Evolutionary conservation across 139 green algal species (phyloP).

Genomic region (Coelastrella sp.): DNA sequence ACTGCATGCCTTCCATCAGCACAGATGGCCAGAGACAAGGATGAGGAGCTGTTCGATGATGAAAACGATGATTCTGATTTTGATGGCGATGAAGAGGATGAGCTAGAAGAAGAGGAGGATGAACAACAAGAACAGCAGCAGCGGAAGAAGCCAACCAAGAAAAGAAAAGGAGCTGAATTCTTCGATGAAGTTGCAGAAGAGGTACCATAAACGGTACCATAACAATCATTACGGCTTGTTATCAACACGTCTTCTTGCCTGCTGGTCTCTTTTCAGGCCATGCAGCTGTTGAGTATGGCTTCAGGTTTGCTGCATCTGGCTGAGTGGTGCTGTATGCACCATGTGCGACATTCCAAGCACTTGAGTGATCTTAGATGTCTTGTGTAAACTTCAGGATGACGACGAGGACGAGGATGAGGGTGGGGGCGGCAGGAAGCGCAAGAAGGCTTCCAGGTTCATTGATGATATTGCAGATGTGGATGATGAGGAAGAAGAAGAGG

Average conservation of each 20-base stretch:
- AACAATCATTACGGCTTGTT: too few relatives aligned
- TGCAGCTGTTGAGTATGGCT: neutral
- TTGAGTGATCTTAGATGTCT: too few relatives aligned
- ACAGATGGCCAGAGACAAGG: slow-evolving; percentile 7
- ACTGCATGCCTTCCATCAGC: slow-evolving; percentile 7
- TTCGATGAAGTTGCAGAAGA: slow-evolving; percentile 94
- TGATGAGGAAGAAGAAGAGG: slow-evolving; percentile 90
- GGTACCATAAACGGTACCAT: too few relatives aligned
- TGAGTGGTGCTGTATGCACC: neutral
- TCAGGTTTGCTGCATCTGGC: neutral
- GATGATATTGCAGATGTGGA: slow-evolving; percentile 92
- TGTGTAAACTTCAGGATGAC: slow-evolving; percentile 51
- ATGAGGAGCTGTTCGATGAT: neutral
- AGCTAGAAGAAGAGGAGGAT: slow-evolving; percentile 40
- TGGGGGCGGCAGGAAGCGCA: slow-evolving; percentile 36
- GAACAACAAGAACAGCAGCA: slow-evolving; percentile 43
- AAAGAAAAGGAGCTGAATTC: slow-evolving; percentile 39
- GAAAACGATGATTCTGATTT: slow-evolving; percentile 23
- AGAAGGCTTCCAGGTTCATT: slow-evolving; percentile 62
- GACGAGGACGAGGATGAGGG: slow-evolving; percentile 52
- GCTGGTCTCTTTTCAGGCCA: neutral
- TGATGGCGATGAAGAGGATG: slow-evolving; percentile 18
- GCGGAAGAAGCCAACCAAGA: slow-evolving; percentile 6
- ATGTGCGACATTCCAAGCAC: too few relatives aligned
- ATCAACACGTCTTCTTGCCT: too few relatives aligned